Evolutionary conservation across 1,139 yeast genomes (phyloP).

Genomic region (Sugiyamaella paludigena): DNA sequence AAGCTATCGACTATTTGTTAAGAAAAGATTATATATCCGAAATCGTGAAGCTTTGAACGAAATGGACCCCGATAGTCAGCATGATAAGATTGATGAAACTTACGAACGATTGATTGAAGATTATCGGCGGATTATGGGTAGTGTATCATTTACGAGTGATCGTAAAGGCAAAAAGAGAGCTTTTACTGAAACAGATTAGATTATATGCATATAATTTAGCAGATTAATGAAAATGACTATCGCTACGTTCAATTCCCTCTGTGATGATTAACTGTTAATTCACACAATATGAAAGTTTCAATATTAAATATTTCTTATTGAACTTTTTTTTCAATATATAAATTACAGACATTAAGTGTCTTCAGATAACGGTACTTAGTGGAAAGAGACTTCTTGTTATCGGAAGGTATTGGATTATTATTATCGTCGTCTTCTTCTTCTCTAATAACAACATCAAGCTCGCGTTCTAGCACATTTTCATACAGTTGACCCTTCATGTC

Average conservation of each 20-base stretch:
- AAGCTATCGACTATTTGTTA: constrained; percentile 59
- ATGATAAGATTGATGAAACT: constrained; percentile 73
- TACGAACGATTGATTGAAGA: constrained; percentile 67
- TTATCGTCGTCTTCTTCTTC: constrained; percentile 9
- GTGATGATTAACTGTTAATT: no score
- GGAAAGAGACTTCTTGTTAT: constrained; percentile 5
- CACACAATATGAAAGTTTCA: no score
- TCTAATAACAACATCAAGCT: constrained; percentile 5
- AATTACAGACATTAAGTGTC: constrained; percentile 3
- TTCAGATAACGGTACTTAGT: not conserved
- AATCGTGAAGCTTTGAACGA: constrained; percentile 74
- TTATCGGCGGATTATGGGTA: constrained; percentile 56
- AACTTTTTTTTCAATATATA: constrained; percentile 7
- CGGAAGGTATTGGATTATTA: not conserved
- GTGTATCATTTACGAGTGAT: constrained; percentile 60
- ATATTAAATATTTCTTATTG: not conserved
- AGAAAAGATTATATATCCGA: constrained; percentile 67
- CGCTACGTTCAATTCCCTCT: not conserved
- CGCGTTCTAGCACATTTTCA: constrained; percentile 4
- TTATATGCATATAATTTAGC: not conserved
- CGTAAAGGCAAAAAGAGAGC: constrained; percentile 55
- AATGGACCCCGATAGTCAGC: constrained; percentile 58
- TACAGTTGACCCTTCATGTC: constrained; percentile 2
- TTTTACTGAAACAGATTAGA: constrained; percentile 7
- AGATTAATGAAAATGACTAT: not conserved